Base-by-base conservation (phyloP, 345 rosid species). In the Anacardium occidentale region DNA sequence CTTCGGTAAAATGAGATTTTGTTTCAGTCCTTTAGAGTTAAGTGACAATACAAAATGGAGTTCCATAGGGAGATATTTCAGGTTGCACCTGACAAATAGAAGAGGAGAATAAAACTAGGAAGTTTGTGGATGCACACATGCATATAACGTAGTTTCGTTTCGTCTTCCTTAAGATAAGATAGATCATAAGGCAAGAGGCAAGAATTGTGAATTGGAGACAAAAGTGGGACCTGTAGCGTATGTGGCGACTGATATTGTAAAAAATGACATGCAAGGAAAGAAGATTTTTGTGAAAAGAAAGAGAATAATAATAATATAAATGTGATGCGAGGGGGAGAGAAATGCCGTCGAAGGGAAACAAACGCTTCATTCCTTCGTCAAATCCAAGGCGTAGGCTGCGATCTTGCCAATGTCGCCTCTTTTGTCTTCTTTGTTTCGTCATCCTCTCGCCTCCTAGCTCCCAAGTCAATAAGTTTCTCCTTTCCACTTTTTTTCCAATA, bases 371-470 rank as follows among this genome's bases (percentile, higher is more conserved):
- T 78, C 82, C 82, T 72, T 68, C 70, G 83, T 80, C 85, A 86
- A 84, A 81, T 86, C 73, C 90, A 88, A 86, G 79, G 83, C 44
- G 40, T 65, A 74, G 87, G 86, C 87, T 84, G 86, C 87, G 87
- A 83, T 64, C 11, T 77, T 70, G 82, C 80, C 84, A 65, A 73
- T 82, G 85, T 58, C 78, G 57, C 40, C 61, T 61, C 64, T 20
- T 48, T 78, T 69, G 77, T 66, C 69, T 55, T 75, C 69, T 63
- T n/a, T 70, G 61, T 51, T 10, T 5, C 32, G 7, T 20, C 8
- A 37, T 11, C 32, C 44, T 20, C 29, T 24, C 52, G 4, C 29
- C 32, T 20, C 21, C 45, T 32, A 48, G 15, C 5, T 21, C 42
- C 8, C 8, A 37, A 37, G 42, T 37, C 42, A 37, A 37, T 37